Base-by-base conservation (phyloP, 1,139 yeast species). In the Zygoascus meyerae region DNA sequence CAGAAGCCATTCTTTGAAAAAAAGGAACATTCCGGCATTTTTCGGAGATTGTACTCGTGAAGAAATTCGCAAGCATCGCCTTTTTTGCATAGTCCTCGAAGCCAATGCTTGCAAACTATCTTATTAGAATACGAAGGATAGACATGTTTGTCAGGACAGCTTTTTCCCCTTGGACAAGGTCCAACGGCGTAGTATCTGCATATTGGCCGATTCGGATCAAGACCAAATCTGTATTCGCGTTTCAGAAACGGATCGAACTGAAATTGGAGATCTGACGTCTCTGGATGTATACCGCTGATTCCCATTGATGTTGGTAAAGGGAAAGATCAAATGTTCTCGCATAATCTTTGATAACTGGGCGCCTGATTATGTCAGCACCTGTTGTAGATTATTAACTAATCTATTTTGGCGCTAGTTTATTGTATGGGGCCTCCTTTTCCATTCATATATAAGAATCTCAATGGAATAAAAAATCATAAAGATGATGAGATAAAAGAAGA, bases 21-120 rank as follows among this genome's bases (percentile, higher is more conserved):
- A 64, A 86, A 86, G 34, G 89, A 77, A 67, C 98, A 94, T 65
- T 94, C 98, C 2, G 98, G 98, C 95, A 94, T 90, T 65, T 86
- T 89, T 52, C 95, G 77, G 57, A 92, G 70, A 62, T 92, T 92
- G 63, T 90, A 92, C 61, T 94, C 99, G 66, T 94, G 99, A 44
- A 94, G 69, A 60, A 87, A 94, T 69, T 94, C 99, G 68, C 98
- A 94, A 54, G 86, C 90, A 58, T 90, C 96, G 47, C 95, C 95
- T 70, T 90, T 92, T 69, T 94, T 94, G 68, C 99, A 94, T 34
- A 94, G 75, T 0, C 98, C 98, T 57, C 97, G 77, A 42, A 94
- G 77, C 99, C 99, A 92, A 71, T 92, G 97, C 73, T 94, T 92
- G 65, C 98, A 92, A 14, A 92, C 98, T 47, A 83, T 81, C 69